Base-by-base conservation (phyloP, 495 filamentous ascomycete genomes). In the Neurospora cerealis region DNA sequence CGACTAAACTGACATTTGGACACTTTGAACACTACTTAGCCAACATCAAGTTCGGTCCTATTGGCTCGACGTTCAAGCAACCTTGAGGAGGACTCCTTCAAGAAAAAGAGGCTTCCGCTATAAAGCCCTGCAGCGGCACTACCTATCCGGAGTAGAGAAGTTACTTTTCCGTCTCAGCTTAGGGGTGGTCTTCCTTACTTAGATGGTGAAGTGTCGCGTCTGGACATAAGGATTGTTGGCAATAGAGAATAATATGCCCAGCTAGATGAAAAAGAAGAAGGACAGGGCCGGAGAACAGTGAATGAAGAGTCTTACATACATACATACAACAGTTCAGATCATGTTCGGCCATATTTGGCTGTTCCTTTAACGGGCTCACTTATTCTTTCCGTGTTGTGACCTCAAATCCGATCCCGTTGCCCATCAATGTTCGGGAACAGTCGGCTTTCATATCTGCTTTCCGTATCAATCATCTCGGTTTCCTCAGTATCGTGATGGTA, bases 31-130 rank as follows among this genome's bases (percentile, higher is more conserved):
- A 6, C 44, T 54, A 78, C n/a, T n/a, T 28, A 28, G 77, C 89
- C 74, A 91, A 91, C 87, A 91, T 92, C 85, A 87, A 87, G 80
- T 88, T 90, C 77, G 90, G 91, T 24, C 86, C 88, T 70, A 87
- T 93, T 76, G 87, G 86, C 74, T 89, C 88, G 39, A 91, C 89
- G 75, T 89, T 89, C 79, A 77, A 76, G 71, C 71, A 73, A 60
- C 44, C 66, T 28, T 66, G 19, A 32, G 21, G 11, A 34, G 32
- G 10, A 21, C n/a, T 21, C 46, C 19, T 19, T 10, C n/a, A 24
- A 13, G 4, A 2, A 28, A 13, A 54, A 21, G 19, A 8, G 10
- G 9, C n/a, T 24, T 46, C 19, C 21, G 46, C 11, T 28, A 15
- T 15, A 5, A 28, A 54, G 46, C 46, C 46, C 21, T 54, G 46